Evolutionary conservation across 495 filamentous ascomycete genomes (phyloP).

Genomic region (Cladorrhinum samala): DNA sequence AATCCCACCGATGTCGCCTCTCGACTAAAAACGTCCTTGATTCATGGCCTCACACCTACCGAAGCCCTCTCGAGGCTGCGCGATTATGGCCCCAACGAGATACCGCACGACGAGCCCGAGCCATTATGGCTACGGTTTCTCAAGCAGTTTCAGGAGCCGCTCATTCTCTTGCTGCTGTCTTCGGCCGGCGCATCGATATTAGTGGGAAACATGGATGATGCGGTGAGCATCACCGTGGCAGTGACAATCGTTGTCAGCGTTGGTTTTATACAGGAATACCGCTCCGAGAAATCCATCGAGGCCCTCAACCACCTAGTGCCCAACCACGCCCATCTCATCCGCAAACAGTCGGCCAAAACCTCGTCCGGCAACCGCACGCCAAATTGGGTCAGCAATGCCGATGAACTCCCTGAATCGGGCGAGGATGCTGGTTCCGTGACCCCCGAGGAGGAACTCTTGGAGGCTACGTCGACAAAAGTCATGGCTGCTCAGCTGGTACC

Average conservation of each 20-base stretch:
- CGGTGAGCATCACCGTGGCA: conserved; percentile 86
- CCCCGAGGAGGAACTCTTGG: conserved; percentile 49
- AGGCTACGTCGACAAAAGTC: conserved; percentile 73
- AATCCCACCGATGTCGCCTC: conserved; percentile 70
- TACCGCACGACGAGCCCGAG: conserved; percentile 88
- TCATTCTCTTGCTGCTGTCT: conserved; percentile 78
- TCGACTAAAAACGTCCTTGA: conserved; percentile 74
- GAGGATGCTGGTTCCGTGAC: conserved; percentile 30
- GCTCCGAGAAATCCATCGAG: conserved; percentile 95
- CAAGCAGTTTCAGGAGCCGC: conserved; percentile 92
- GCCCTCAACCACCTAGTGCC: conserved; percentile 90
- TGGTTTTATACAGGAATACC: conserved; percentile 94
- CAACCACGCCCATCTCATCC: conserved; percentile 86
- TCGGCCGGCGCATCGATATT: conserved; percentile 87
- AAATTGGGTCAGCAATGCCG: conserved; percentile 39
- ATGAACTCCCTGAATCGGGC: conserved; percentile 21
- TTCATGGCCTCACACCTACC: conserved; percentile 68
- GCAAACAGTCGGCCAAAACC: conserved; percentile 42
- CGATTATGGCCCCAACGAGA: conserved; percentile 85
- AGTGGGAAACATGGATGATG: conserved; percentile 94
- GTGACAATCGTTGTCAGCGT: conserved; percentile 96
- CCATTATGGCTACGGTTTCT: conserved; percentile 91
- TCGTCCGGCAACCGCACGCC: conserved; percentile 25
- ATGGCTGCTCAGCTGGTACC: conserved; percentile 81
- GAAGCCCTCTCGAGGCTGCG: conserved; percentile 74